Evolutionary conservation across 441 rosid species (phyloP), one percentile per base, ranked within the genome.

Genomic region (Geranium incanum): DNA sequence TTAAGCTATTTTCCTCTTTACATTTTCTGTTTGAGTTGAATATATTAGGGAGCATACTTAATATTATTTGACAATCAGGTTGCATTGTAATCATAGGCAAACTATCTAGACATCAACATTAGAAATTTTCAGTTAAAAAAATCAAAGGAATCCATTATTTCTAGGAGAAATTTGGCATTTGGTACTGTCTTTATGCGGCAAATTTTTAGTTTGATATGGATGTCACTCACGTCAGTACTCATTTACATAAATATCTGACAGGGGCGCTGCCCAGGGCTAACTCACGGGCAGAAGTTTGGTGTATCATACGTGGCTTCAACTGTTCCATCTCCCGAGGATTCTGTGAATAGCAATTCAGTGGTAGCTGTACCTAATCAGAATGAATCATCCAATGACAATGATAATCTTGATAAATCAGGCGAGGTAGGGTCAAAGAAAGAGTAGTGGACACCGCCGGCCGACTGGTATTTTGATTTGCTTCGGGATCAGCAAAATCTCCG

Each of bases 201-300:
- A 50, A 0, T 12, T n/a, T 50, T 50, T 12, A 8, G 59, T 50
- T 50, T 50, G 59, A 50, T n/a, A 39, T 45, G 66, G 36, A 55
- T 41, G 39, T 41, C 45, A 28, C 33, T 8, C 6, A 41, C 6
- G 11, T 19, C 41, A 33, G 66, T 68, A 50, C 8, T 39, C 13
- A 15, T 69, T 57, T 62, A 38, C 2, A 68, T 73, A 36, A 43
- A 36, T 70, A 60, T 76, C 68, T 45, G 70, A 74, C 84, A 95
- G 97, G 97, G 97, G 36, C 70, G 87, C 75, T 94, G 99, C 70
- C 89, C 93, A n/a, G 89, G 97, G 75, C 83, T 89, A 76, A 82
- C 91, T 33, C 93, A 95, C 71, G 97, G 86, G 52, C 97, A 90
- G 77, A 92, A 82, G 76, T 90, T 89, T 67, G 89, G 97, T 60